These are phyloP conservation scores for Colletotrichum lupini DNA, from an alignment of 2,329 filamentous ascomycete species.

Conservation along the genomic window DNA sequence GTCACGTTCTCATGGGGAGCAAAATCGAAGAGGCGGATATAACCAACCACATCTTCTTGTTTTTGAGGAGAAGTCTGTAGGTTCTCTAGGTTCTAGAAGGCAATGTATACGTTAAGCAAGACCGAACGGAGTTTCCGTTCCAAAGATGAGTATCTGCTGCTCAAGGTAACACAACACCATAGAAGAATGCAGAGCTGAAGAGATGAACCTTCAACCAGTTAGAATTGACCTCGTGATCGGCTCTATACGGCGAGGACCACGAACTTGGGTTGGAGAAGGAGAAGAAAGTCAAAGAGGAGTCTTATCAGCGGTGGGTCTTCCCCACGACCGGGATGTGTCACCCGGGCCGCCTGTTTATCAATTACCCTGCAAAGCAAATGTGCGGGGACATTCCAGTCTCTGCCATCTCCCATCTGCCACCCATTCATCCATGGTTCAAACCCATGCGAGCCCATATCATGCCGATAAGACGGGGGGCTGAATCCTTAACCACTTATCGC, in stretches of 20 bases:
- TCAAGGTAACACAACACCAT: no score
- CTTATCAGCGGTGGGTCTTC: neutral
- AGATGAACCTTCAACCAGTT: neutral
- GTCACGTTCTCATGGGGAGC: no score
- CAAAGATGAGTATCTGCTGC: neutral
- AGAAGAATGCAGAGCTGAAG: no score
- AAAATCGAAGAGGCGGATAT: neutral
- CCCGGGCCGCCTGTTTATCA: constrained; percentile 2
- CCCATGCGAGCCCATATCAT: neutral
- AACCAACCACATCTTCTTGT: neutral
- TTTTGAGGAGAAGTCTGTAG: neutral
- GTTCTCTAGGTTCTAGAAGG: fast-evolving
- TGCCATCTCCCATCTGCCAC: neutral
- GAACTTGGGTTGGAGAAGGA: neutral
- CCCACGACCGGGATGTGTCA: constrained; percentile 10
- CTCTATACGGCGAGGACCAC: neutral
- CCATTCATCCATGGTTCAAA: neutral
- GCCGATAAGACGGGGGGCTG: neutral
- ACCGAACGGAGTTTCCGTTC: no score
- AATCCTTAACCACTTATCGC: neutral
- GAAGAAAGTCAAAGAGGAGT: neutral
- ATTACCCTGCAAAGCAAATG: neutral
- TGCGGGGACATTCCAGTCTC: constrained; percentile 1
- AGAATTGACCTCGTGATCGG: neutral
- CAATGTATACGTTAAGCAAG: neutral